phyloP scores from a whole-genome alignment of 345 rosid species.

The Cardamine resedifolia region DNA sequence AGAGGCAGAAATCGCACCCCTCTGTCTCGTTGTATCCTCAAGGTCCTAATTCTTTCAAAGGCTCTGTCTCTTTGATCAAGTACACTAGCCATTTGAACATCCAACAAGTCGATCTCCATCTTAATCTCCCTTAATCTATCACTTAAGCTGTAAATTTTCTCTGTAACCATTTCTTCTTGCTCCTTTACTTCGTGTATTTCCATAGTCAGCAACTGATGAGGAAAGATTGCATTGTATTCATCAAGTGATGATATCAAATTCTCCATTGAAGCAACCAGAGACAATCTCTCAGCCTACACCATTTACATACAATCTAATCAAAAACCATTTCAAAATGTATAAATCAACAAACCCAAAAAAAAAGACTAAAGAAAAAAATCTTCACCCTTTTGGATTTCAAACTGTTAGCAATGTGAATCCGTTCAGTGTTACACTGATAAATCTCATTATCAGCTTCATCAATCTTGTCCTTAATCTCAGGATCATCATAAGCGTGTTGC shows the following conservation, averaged over 20 bases:
- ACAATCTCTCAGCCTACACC: slow-evolving; percentile 47
- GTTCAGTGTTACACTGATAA: slow-evolving; percentile 44
- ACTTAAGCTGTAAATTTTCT: slow-evolving; percentile 43
- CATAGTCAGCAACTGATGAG: slow-evolving; percentile 59
- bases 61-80: slow-evolving; percentile 62
- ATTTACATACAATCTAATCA: slow-evolving; percentile 15
- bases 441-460: slow-evolving; percentile 69
- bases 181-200: slow-evolving; percentile 66
- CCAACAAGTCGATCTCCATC: slow-evolving; percentile 50
- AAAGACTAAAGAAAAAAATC: not conserved
- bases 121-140: slow-evolving; percentile 50
- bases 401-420: slow-evolving; percentile 47
- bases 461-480: slow-evolving; percentile 59
- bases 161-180: slow-evolving; percentile 61
- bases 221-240: slow-evolving; percentile 41
- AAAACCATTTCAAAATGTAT: not conserved
- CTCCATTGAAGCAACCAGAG: slow-evolving; percentile 41
- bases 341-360: slow-evolving; percentile 11
- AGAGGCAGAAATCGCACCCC: slow-evolving; percentile 46
- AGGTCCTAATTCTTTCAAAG: slow-evolving; percentile 45
- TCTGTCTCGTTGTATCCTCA: slow-evolving; percentile 63
- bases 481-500: slow-evolving; percentile 57
- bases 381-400: slow-evolving; percentile 62
- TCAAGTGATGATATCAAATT: slow-evolving; percentile 44
- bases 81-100: slow-evolving; percentile 48